Percentiles rank a stretch among this genome's conserved stretches.
These are phyloP conservation scores for Hyphodiscus sp. DNA, from an alignment of 2,329 filamentous ascomycete genomes.

Conservation along the genomic window DNA sequence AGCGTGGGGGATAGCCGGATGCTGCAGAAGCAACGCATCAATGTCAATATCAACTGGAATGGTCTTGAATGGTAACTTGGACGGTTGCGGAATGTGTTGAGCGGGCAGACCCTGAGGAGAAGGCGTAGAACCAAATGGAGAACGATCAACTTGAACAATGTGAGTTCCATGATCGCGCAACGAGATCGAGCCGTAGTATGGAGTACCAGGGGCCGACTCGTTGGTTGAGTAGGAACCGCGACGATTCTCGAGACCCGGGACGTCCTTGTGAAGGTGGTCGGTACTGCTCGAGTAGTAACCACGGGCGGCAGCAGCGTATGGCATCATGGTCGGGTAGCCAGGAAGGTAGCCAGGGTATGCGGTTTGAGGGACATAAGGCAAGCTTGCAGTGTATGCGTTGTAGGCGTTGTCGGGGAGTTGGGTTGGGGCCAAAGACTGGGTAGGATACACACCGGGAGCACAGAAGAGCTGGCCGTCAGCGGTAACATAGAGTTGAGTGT, in stretches of 20 bases:
- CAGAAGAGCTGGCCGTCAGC: constrained; percentile 31
- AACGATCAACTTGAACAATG: constrained; percentile 54
- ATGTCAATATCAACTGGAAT: constrained; percentile 35
- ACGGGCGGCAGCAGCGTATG: constrained; percentile 26
- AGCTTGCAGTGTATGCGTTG: constrained; percentile 23
- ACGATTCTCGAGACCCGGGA: constrained; percentile 58
- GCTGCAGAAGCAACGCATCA: constrained; percentile 61
- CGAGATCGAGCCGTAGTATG: constrained; percentile 52
- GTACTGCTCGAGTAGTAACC: constrained; percentile 27
- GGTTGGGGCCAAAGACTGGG: constrained; percentile 23
- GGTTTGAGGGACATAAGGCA: constrained; percentile 28
- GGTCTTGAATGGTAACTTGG: constrained; percentile 29
- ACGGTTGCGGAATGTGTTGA: constrained; percentile 31
- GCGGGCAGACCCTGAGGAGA: constrained; percentile 55
- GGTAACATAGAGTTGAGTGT: constrained; percentile 26
- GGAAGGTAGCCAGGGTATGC: constrained; percentile 29
- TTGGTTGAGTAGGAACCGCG: constrained; percentile 63
- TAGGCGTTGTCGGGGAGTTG: constrained; percentile 27
- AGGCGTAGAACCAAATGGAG: constrained; percentile 56
- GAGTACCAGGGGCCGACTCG: constrained; percentile 59
- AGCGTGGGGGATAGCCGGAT: constrained; percentile 79
- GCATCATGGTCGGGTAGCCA: constrained; percentile 26
- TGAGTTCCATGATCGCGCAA: constrained; percentile 55
- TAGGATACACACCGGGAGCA: constrained; percentile 26
- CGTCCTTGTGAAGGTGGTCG: constrained; percentile 34